Percentiles rank a stretch among this genome's conserved stretches.
Evolutionary conservation across 2,329 filamentous ascomycete species (phyloP).

Genomic region (Aspergillus sp.): DNA sequence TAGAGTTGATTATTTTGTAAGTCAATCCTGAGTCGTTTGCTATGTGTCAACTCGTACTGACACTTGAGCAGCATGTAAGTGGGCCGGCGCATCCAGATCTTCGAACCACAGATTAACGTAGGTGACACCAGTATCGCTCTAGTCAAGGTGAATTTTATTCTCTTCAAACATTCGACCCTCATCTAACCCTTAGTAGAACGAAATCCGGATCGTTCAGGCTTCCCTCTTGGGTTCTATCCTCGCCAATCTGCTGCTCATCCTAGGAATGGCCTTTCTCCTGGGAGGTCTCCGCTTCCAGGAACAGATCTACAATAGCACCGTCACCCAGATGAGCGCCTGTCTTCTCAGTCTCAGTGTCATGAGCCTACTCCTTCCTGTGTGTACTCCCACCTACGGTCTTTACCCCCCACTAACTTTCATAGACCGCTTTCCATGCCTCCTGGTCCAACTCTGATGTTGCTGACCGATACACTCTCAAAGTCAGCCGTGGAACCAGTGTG

Average conservation of each 20-base stretch:
- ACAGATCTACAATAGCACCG: constrained; percentile 93
- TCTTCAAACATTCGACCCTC: not conserved
- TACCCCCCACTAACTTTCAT: not conserved
- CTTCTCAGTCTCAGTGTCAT: constrained; percentile 86
- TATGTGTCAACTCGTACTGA: constrained; percentile 11
- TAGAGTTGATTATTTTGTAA: constrained; percentile 73
- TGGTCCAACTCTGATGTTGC: constrained; percentile 65
- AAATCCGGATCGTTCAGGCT: constrained; percentile 89
- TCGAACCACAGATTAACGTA: not conserved
- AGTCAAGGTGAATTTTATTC: constrained; percentile 56
- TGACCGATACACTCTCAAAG: constrained; percentile 71
- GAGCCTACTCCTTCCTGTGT: constrained; percentile 77
- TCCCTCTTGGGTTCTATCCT: constrained; percentile 87
- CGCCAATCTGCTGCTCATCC: constrained; percentile 80
- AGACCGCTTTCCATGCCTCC: constrained; percentile 89
- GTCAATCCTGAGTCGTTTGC: constrained; percentile 32
- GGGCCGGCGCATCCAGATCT: not conserved
- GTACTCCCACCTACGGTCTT: constrained; percentile 24
- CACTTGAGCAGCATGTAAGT: constrained; percentile 54
- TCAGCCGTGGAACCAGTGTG: constrained; percentile 86
- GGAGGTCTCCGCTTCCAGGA: constrained; percentile 85
- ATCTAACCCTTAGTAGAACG: constrained; percentile 45
- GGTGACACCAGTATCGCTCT: constrained; percentile 63
- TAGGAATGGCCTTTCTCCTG: constrained; percentile 88
- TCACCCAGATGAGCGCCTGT: constrained; percentile 95